Evolutionary conservation across 2,329 filamentous ascomycete species (phyloP), one percentile per base, ranked within the genome.

Genomic region (Monilinia laxa): DNA sequence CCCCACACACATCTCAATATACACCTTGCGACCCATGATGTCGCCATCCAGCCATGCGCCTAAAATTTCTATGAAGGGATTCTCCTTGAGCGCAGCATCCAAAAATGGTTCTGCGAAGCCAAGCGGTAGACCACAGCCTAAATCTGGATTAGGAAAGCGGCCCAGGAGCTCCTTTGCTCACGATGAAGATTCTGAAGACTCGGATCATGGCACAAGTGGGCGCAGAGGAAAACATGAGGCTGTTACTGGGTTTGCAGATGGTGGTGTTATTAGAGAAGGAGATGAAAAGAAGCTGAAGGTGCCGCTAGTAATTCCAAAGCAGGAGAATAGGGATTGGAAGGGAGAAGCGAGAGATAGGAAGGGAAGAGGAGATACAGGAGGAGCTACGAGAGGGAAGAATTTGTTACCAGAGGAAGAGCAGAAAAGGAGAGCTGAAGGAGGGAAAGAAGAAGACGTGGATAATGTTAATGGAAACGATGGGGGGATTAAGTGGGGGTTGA

Each of bases 271-370:
- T 14, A 75, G 52, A 47, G 69, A 75, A 70, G 70, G 76, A 70
- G 76, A 72, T 38, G 81, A 71, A 20, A 58, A 65, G 54, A 68
- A 23, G 35, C 68, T 60, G 42, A 53, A 62, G 7, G 68, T 72
- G 35, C 80, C 80, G 10, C 79, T 86, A 55, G 79, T 90, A 23
- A 91, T 92, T 70, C 79, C 81, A 40, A 79, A 79, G 51, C 80
- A 84, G 72, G 78, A 80, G 70, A 90, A 90, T 76, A 81, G 83
- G 64, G 85, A 90, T 78, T 89, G 87, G 87, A 81, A 83, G 72
- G 80, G 82, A 67, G 84, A 87, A 79, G 79, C 67, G 67, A 83
- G 81, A 68, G 47, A 45, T 20, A 68, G 66, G 66, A 67, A 51
- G 71, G 85, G 81, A 75, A 87, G 84, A 7, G 53, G 35, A 38